Evolutionary conservation across 2,329 filamentous ascomycete genomes (phyloP), one percentile per base, ranked within the genome.

Genomic region (Ascomycota sp.): DNA sequence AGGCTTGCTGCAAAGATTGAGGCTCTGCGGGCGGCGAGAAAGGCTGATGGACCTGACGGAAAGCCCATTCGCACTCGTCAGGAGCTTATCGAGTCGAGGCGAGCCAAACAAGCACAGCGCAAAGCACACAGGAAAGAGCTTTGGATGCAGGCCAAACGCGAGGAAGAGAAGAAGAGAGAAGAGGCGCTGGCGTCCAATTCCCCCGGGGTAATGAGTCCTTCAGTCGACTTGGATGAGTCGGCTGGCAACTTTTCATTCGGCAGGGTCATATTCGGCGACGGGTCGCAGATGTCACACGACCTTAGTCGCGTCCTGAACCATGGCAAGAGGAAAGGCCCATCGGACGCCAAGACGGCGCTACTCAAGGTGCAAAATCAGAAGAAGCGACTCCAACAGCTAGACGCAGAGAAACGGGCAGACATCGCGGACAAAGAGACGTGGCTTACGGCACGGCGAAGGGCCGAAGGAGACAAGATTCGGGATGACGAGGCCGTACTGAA

Each of bases 371-470:
- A 93, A 56, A 79, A 81, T 47, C 86, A 92, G 56, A 77, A 84
- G 57, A 72, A 76, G 45, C 76, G 83, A 25, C 59, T 95, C 25
- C 67, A 73, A 31, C 67, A 61, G 25, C 68, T 92, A 47, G 78
- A 86, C 44, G 70, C 76, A 1, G 68, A 72, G 42, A 92, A 92
- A 58, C 76, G 78, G 36, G 74, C 74, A 39, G 80, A 92, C 38
- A 76, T 95, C 31, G 73, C 83, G 39, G 81, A 93, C 55, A 95
- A 95, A 61, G 86, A 98, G 47, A 62, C 75, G 37, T 98, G 89
- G 89, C 63, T 93, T 38, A 86, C 79, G 32, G 89, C 89, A 2
- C 77, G 86, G 55, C 81, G 82, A 55, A 73, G 78, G 21, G 82
- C 77, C 2, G 80, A 92, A 51, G 89, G 89, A 33, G 84, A 92